Base-by-base conservation (phyloP, 75 land plant species). In the Gnetum montanum region DNA sequence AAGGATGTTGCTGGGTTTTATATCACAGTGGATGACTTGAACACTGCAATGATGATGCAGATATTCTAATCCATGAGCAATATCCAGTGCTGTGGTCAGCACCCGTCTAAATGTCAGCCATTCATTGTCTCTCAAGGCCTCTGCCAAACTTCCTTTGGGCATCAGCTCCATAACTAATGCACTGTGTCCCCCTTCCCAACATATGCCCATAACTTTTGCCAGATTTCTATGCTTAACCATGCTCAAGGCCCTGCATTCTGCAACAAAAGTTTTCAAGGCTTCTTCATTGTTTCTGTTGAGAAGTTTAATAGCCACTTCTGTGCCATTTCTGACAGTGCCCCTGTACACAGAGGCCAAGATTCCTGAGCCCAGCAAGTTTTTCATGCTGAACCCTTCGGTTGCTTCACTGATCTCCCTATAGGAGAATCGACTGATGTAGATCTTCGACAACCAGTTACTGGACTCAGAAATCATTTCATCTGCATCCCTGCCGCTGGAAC, bases 1-100 rank as follows among this genome's bases (percentile, higher is more conserved):
- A 7, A 90, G 79, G 19, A 90, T 77, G 46, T 84, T 84, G 62
- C 77, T 85, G 6, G 95, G 83, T 62, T 89, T 89, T 8, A 89
- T 61, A 66, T 89, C 96, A 58, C 90, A 88, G 31, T 85, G 96
- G 28, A 90, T 70, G 8, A 90, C 70, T 49, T 58, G 74, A 10
- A 84, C 45, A 2, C 69, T 73, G 19, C 81, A 73, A 44, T 82
- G 57, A 47, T 88, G 82, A 69, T 90, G 96, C 69, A 85, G 41
- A 61, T 90, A 90, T 7, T 76, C 78, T 62, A 90, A 64, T 8
- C 81, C 96, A 63, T 76, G 78, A 15, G 81, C 86, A 0, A 87
- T 66, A 57, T 74, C 72, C 31, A 58, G 31, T 29, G 72, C 70
- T 46, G 65, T 68, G 27, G 38, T 59, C 76, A 81, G 69, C 33